These are phyloP conservation scores for Neolentinus lepideus DNA, from an alignment of 1,284 basidiomycete species.

Conservation along the genomic window DNA sequence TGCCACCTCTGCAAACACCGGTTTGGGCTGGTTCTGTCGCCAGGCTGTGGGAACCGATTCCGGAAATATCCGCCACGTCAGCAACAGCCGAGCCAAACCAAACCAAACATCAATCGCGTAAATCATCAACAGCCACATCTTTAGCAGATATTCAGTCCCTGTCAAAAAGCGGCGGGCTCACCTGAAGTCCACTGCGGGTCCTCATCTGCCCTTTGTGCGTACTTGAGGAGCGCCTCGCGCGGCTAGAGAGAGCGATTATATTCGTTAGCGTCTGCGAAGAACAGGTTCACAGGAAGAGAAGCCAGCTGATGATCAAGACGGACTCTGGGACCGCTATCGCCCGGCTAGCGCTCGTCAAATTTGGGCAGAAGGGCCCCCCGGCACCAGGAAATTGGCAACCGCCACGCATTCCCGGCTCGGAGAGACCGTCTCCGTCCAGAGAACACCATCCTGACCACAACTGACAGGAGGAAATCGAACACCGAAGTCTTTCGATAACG, in stretches of 20 bases:
- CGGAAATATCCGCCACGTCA: conserved; percentile 60
- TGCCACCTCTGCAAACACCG: conserved; percentile 57
- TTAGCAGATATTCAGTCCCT: background rate
- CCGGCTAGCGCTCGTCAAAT: background rate
- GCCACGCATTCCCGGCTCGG: background rate
- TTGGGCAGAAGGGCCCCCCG: background rate
- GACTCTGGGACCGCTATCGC: background rate
- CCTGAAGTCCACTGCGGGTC: conserved; percentile 81
- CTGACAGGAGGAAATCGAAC: conserved; percentile 9
- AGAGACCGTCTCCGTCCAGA: background rate
- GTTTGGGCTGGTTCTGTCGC: conserved; percentile 72
- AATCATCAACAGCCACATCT: conserved; percentile 4
- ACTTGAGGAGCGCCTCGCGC: conserved; percentile 92
- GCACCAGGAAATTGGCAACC: background rate
- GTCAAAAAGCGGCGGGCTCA: conserved; percentile 30
- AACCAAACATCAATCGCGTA: conserved; percentile 26
- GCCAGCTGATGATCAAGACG: conserved; percentile 7
- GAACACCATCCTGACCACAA: background rate
- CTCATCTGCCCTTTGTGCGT: conserved; percentile 69
- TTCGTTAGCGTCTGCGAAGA: conserved; percentile 8
- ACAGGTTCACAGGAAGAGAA: conserved; percentile 11
- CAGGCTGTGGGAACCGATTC: conserved; percentile 57
- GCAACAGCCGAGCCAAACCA: conserved; percentile 40
- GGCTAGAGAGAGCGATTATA: conserved; percentile 54
- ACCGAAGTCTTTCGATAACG: conserved; percentile 7